These are phyloP conservation scores for Chrysosporium keratinophilum DNA, from an alignment of 2,329 filamentous ascomycete species.

Conservation along the genomic window DNA sequence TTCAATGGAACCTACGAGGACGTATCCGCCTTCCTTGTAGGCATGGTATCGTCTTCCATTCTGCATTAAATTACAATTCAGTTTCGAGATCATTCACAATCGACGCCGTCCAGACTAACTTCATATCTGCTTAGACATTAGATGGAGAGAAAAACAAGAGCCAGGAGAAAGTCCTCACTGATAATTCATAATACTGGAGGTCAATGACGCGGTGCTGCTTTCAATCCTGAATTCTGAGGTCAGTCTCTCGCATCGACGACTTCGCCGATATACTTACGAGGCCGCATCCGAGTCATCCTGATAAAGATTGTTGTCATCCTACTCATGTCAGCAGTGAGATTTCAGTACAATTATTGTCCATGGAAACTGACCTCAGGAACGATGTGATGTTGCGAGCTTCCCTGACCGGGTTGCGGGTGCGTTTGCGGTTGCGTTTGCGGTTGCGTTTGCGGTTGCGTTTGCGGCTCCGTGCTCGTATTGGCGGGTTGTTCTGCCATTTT, in stretches of 20 bases:
- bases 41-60: slow-evolving; percentile 15
- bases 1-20: slow-evolving; percentile 8
- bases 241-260: not conserved
- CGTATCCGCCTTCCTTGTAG: slow-evolving; percentile 11
- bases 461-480: not conserved
- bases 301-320: slow-evolving; percentile 9
- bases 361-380: slow-evolving; percentile 1
- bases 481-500: not conserved
- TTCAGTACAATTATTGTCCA: not conserved
- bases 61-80: not conserved
- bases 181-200: slow-evolving; percentile 13
- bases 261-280: not conserved
- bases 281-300: slow-evolving; percentile 2
- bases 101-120: not conserved
- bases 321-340: not conserved
- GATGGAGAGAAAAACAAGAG: not conserved
- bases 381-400: not conserved
- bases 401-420: not conserved
- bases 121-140: slow-evolving; percentile 9
- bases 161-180: not conserved
- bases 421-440: too few relatives aligned
- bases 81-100: not conserved
- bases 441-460: too few relatives aligned
- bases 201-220: slow-evolving; percentile 13
- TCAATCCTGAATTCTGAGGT: not conserved